phyloP scores from a whole-genome alignment of 2,329 filamentous ascomycete genomes.

The Elsinoe batatas region DNA sequence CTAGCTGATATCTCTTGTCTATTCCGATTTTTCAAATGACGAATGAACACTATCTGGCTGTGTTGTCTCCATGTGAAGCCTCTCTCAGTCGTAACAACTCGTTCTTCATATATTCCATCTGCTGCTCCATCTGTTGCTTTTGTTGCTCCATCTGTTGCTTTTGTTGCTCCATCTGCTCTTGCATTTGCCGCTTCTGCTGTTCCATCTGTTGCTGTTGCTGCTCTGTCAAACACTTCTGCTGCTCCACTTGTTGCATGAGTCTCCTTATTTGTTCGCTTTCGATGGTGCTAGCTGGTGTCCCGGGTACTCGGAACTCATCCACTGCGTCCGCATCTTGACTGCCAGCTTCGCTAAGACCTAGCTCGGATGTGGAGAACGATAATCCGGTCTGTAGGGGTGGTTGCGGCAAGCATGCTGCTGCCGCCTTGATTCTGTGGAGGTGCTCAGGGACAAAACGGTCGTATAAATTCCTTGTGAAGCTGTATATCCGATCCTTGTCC shows the following conservation, averaged over 20 bases:
- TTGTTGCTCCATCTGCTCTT: not conserved
- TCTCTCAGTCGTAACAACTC: not conserved
- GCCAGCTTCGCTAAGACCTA: not conserved
- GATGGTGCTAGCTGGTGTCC: not conserved
- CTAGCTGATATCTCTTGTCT: not conserved
- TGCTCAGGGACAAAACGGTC: constrained; percentile 17
- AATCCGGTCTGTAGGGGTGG: not conserved
- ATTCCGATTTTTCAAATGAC: not conserved
- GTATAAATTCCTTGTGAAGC: constrained; percentile 19
- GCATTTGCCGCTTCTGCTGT: not conserved
- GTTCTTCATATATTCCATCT: not conserved
- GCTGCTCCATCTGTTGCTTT: not conserved
- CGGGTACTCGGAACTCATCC: not conserved
- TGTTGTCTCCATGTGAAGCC: not conserved
- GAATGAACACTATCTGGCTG: not conserved
- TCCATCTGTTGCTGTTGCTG: not conserved
- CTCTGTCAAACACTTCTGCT: not conserved
- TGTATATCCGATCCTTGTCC: constrained; percentile 19
- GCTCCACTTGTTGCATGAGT: not conserved
- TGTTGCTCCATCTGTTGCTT: not conserved
- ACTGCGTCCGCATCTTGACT: not conserved
- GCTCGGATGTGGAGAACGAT: not conserved
- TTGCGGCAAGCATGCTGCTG: not conserved
- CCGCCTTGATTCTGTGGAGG: constrained; percentile 17
- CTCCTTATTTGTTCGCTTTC: not conserved